Evolutionary conservation across 2,329 filamentous ascomycete genomes (phyloP).

Genomic region (Diaporthe citri): DNA sequence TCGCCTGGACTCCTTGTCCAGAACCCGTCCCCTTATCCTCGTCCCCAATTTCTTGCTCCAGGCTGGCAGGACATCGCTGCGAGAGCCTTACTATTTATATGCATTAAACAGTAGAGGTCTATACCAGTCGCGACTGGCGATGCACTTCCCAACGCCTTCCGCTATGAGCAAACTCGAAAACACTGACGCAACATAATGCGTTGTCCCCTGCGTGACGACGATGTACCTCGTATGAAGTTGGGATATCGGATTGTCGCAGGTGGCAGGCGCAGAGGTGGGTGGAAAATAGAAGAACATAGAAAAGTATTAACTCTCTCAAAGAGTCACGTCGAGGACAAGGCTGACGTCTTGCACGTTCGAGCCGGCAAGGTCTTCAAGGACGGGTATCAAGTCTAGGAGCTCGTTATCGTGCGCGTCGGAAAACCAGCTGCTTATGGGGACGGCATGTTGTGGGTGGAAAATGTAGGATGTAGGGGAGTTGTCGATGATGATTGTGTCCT

Average conservation of each 20-base stretch:
- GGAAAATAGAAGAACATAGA: constrained; percentile 46
- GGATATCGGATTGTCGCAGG: constrained; percentile 32
- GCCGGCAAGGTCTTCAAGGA: constrained; percentile 95
- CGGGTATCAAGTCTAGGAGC: constrained; percentile 94
- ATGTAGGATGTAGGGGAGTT: constrained; percentile 99
- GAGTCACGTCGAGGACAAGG: constrained; percentile 93
- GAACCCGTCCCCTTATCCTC: neutral
- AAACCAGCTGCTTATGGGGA: constrained; percentile 99
- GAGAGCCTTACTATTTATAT: constrained; percentile 40
- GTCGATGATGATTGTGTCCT: constrained; percentile 99
- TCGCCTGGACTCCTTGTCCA: constrained; percentile 11
- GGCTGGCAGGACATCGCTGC: constrained; percentile 41
- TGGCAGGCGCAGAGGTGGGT: constrained; percentile 30
- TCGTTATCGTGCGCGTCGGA: constrained; percentile 99
- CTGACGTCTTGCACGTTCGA: constrained; percentile 94
- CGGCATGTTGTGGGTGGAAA: constrained; percentile 98
- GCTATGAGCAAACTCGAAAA: constrained; percentile 57
- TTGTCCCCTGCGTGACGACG: constrained; percentile 35
- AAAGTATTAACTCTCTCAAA: constrained; percentile 61
- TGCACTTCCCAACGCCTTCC: constrained; percentile 63
- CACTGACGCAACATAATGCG: constrained; percentile 38
- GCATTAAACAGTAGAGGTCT: constrained; percentile 54
- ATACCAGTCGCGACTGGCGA: constrained; percentile 40
- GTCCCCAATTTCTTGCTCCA: constrained; percentile 31
- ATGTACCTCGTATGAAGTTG: constrained; percentile 44